These are phyloP conservation scores for Cercospora sojina DNA, from an alignment of 2,329 filamentous ascomycete species.

Conservation along the genomic window DNA sequence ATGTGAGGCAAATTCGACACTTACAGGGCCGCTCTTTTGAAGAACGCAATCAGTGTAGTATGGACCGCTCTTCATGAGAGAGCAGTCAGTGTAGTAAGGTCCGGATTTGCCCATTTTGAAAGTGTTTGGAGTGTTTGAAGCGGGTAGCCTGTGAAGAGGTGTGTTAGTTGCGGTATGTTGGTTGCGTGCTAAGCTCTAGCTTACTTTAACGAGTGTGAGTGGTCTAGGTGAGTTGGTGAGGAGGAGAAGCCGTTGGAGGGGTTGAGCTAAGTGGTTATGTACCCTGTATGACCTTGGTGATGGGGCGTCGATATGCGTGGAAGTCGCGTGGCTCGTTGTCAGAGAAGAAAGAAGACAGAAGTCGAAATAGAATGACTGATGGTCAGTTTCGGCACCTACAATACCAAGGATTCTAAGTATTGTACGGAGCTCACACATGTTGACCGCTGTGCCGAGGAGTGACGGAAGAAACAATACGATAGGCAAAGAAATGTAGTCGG, in stretches of 20 bases:
- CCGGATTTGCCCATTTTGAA: constrained; percentile 1
- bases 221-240: neutral
- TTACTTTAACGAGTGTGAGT: neutral
- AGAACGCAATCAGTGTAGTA: neutral
- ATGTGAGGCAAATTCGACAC: neutral
- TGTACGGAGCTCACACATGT: too few species aligned
- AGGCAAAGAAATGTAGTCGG: too few species aligned
- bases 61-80: neutral
- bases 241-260: neutral
- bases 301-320: neutral
- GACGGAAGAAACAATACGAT: too few species aligned
- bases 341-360: neutral
- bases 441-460: too few species aligned
- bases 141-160: neutral
- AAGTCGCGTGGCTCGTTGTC: neutral
- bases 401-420: too few species aligned
- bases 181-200: neutral
- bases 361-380: neutral
- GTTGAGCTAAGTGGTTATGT: neutral
- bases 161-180: neutral
- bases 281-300: neutral
- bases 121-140: neutral
- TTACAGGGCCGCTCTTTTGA: neutral
- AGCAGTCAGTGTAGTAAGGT: neutral
- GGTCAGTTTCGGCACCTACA: too few species aligned